These are phyloP conservation scores for Moesziomyces globuligerus DNA, from an alignment of 1,284 basidiomycete genomes.

Conservation along the genomic window DNA sequence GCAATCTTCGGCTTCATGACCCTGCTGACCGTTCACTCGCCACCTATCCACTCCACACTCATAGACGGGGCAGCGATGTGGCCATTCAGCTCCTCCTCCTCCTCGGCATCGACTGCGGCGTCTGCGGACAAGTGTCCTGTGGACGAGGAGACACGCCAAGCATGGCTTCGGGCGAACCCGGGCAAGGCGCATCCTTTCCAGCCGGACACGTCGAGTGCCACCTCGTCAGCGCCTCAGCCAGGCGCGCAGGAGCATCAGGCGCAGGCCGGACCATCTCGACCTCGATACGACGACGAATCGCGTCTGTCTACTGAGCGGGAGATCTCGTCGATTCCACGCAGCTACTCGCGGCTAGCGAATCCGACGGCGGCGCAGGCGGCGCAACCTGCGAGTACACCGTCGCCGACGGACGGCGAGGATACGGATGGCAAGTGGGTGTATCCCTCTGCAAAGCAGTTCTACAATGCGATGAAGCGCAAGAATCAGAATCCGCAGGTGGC, in stretches of 20 bases:
- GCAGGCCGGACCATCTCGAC: slow-evolving; percentile 18
- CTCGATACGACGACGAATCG: slow-evolving; percentile 32
- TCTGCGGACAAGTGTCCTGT: slow-evolving; percentile 76
- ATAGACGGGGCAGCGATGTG: slow-evolving; percentile 15
- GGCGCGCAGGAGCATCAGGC: neutral
- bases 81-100: slow-evolving; percentile 35
- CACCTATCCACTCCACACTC: neutral
- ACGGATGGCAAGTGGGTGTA: slow-evolving; percentile 83
- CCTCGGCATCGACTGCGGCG: slow-evolving; percentile 1
- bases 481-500: slow-evolving; percentile 73
- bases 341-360: slow-evolving; percentile 23
- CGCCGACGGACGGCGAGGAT: slow-evolving; percentile 25
- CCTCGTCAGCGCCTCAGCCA: neutral
- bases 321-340: slow-evolving; percentile 86
- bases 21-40: neutral
- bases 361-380: slow-evolving; percentile 22
- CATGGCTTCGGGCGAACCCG: slow-evolving; percentile 67
- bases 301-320: slow-evolving; percentile 75
- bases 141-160: slow-evolving; percentile 71
- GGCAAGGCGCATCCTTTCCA: slow-evolving; percentile 31
- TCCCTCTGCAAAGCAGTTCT: slow-evolving; percentile 98
- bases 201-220: slow-evolving; percentile 5
- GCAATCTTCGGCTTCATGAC: too few species aligned
- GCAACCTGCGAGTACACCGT: slow-evolving; percentile 11
- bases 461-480: slow-evolving; percentile 91